Base-by-base conservation (phyloP, 179 eudicot species). In the Camellia oleifera region DNA sequence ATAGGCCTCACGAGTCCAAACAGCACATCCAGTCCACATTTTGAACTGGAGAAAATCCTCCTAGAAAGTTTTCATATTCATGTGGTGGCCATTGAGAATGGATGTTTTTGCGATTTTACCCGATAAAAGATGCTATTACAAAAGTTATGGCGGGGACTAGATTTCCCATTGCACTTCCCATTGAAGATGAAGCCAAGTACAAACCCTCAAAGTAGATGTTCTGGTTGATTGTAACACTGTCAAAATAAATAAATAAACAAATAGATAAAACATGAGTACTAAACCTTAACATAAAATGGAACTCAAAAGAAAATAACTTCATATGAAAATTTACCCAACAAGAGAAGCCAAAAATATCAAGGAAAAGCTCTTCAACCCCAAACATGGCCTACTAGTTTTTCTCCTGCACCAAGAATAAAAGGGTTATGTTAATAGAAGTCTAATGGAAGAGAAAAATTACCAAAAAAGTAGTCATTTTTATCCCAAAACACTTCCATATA, bases 141-240 rank as follows among this genome's bases (percentile, higher is more conserved):
- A 93, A 90, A 69, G 97, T 93, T 74, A 93, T 81, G 7, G 91
- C 97, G 4, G 96, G 97, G 66, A 83, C 81, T 9, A 92, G 76
- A 83, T 93, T 93, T 69, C 52, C 14, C 79, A 87, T 84, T 45
- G 96, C 94, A 83, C 88, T 90, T 80, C 88, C 96, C 8, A 86
- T 81, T 1, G 96, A 82, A 3, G 97, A 89, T 32, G 94, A 87
- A 50, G 95, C 90, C 23, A 88, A 50, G 84, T 82, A 87, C 65
- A 93, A 52, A 23, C 96, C 96, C 81, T 89, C 86, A 50, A 80
- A 88, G 53, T 87, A 89, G 32, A 90, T 60, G 65, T 81, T 90
- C 80, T 92, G 92, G 81, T 85, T 87, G 17, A 87, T 23, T 50
- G 90, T 88, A 60, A 92, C 88, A 45, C 96, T 93, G 86, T 42